phyloP scores from a whole-genome alignment of 495 filamentous ascomycete genomes.

The Margaritispora aquatica region DNA sequence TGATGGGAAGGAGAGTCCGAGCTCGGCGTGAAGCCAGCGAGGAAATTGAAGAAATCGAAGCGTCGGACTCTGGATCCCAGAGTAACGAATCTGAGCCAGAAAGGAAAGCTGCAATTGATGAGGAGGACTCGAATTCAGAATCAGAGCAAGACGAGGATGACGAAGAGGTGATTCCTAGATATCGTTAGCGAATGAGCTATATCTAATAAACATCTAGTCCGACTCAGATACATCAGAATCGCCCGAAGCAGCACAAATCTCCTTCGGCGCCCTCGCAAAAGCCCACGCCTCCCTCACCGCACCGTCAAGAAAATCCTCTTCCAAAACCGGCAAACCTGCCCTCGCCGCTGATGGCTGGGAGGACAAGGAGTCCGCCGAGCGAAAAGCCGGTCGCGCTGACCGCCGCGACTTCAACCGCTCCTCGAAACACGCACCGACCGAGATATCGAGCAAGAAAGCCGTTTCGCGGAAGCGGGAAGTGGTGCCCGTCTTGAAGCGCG shows the following conservation, averaged over 20 bases:
- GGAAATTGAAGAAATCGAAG: slow-evolving; percentile 35
- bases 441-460: slow-evolving; percentile 71
- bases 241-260: slow-evolving; percentile 45
- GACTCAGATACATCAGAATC: slow-evolving; percentile 24
- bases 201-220: slow-evolving; percentile 5
- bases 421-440: slow-evolving; percentile 82
- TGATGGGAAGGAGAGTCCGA: slow-evolving; percentile 53
- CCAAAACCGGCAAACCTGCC: slow-evolving; percentile 22
- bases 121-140: background rate
- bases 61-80: slow-evolving; percentile 6
- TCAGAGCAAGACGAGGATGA: background rate
- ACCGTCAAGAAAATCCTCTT: slow-evolving; percentile 12
- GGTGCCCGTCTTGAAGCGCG: slow-evolving; percentile 45
- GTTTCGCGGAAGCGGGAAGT: slow-evolving; percentile 75
- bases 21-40: slow-evolving; percentile 48
- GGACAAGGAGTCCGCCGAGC: slow-evolving; percentile 32
- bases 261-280: slow-evolving; percentile 82
- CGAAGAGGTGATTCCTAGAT: background rate
- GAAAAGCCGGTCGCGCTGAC: slow-evolving; percentile 32
- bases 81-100: slow-evolving; percentile 15
- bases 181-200: slow-evolving; percentile 6
- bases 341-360: slow-evolving; percentile 21
- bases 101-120: background rate
- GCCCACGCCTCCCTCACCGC: slow-evolving; percentile 61
- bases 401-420: slow-evolving; percentile 42